Base-by-base conservation (phyloP, 306 rosid genomes). In the Biancaea sappan region DNA sequence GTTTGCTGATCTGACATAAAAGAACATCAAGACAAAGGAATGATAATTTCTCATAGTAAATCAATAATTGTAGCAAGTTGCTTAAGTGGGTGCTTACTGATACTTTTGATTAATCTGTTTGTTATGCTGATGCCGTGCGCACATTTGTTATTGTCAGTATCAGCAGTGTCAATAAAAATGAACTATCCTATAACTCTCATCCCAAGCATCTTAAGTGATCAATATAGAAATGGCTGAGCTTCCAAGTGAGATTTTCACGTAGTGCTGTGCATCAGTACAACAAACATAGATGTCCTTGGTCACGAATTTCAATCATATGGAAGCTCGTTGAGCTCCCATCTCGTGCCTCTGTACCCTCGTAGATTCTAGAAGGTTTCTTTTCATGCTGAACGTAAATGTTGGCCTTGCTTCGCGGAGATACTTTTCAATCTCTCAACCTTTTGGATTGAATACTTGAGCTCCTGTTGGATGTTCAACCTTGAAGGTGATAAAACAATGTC, bases 401-500 rank as follows among this genome's bases (percentile, higher is more conserved):
- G 47, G n/a, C 69, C 73, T 11, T 71, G 56, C 82, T 61, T 35
- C 28, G 26, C 53, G 9, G 51, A 53, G 71, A 68, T 54, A 76
- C 65, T 75, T 79, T 88, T 83, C 41, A 61, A 70, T 74, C 54
- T 79, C 77, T 92, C 98, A 53, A 84, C 85, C 83, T 84, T 94
- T 76, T 88, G 85, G 80, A 94, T 90, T 84, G 93, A 85, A 79
- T 72, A 83, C 94, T 88, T 92, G 22, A 94, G 93, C 83, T 92
- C 98, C 38, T 90, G 83, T 69, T 90, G 99, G 67, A 92, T 85
- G 79, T 88, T 83, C 76, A 88, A 15, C 81, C 98, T 90, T 71
- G 97, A 92, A 74, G 98, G 96, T 24, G 98, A 95, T 43, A 92
- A 84, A 18, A 90, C 96, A 66, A 92, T 92, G 76, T 92, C 99